phyloP scores from a whole-genome alignment of 2,329 filamentous ascomycete genomes.

The Xylariales sp. region DNA sequence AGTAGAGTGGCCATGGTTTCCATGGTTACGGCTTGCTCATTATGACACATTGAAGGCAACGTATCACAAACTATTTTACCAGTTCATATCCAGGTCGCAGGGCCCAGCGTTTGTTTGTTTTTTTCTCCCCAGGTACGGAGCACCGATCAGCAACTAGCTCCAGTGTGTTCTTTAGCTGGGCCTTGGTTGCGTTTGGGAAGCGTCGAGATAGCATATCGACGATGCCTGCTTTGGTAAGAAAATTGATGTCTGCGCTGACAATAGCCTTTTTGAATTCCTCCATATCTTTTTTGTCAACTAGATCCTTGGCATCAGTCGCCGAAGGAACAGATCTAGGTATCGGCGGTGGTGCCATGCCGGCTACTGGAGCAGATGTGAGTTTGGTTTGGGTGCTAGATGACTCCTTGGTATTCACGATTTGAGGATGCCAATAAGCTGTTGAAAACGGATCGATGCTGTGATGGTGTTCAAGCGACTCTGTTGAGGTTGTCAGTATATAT shows the following conservation, averaged over 20 bases:
- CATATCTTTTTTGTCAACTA: slow-evolving; percentile 56
- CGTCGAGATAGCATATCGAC: slow-evolving; percentile 71
- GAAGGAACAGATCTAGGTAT: slow-evolving; percentile 7
- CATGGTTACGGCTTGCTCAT: too few relatives aligned
- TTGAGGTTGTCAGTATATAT: neutral
- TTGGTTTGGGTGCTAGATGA: neutral
- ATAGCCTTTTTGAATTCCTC: slow-evolving; percentile 65
- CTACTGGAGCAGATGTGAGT: slow-evolving; percentile 1
- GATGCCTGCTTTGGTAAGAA: slow-evolving; percentile 67
- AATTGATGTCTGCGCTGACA: slow-evolving; percentile 54
- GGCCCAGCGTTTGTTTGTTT: slow-evolving; percentile 52
- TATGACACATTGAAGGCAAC: too few relatives aligned
- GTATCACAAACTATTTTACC: too few relatives aligned
- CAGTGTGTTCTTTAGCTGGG: slow-evolving; percentile 67
- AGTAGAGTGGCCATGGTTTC: too few relatives aligned
- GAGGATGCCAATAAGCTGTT: slow-evolving; percentile 68
- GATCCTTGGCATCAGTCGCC: slow-evolving; percentile 18
- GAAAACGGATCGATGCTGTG: slow-evolving; percentile 78
- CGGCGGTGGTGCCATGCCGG: slow-evolving; percentile 16
- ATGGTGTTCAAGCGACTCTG: slow-evolving; percentile 45
- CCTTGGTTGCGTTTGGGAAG: slow-evolving; percentile 67
- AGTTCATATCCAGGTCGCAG: slow-evolving; percentile 16
- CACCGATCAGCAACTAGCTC: slow-evolving; percentile 60
- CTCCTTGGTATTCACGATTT: neutral
- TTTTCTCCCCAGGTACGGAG: slow-evolving; percentile 33